These are phyloP conservation scores for Bassia scoparia DNA, from an alignment of 148 eudicot species.

Conservation along the genomic window DNA sequence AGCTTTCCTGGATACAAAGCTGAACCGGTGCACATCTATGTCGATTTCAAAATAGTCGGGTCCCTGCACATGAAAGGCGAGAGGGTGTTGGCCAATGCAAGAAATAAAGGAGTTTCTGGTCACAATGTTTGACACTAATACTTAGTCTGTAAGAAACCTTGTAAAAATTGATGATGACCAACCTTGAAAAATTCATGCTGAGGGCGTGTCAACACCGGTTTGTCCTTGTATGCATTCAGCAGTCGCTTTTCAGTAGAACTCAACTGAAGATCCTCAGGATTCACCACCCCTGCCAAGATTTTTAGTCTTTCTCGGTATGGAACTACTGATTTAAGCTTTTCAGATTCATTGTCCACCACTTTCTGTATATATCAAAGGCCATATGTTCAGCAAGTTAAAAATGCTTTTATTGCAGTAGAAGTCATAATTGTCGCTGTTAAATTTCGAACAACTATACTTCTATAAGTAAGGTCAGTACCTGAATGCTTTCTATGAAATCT, in stretches of 20 bases:
- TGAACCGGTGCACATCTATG: conserved; percentile 85
- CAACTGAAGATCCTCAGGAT: conserved; percentile 77
- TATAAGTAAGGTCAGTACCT: conserved; percentile 41
- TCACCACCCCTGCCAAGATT: conserved; percentile 63
- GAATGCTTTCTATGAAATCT: conserved; percentile 54
- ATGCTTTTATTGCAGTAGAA: background rate
- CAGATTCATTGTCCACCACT: conserved; percentile 57
- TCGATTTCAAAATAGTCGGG: conserved; percentile 84
- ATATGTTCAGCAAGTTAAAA: conserved; percentile 1
- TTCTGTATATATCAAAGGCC: conserved; percentile 34
- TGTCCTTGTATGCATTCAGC: conserved; percentile 73
- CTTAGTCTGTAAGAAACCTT: background rate
- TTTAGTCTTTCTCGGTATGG: conserved; percentile 86
- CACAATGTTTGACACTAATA: too few relatives aligned
- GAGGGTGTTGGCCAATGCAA: background rate
- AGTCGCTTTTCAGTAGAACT: conserved; percentile 80
- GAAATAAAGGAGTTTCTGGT: too few relatives aligned
- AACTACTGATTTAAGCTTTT: conserved; percentile 49
- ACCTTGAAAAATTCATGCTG: conserved; percentile 80
- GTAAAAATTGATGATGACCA: conserved; percentile 3
- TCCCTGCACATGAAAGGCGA: conserved; percentile 43
- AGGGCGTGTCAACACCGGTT: conserved; percentile 92
- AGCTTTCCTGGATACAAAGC: conserved; percentile 82
- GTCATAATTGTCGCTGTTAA: background rate
- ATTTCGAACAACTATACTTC: background rate